Evolutionary conservation across 352 stramenopile species (phyloP).

Genomic region (Peronospora destructor): DNA sequence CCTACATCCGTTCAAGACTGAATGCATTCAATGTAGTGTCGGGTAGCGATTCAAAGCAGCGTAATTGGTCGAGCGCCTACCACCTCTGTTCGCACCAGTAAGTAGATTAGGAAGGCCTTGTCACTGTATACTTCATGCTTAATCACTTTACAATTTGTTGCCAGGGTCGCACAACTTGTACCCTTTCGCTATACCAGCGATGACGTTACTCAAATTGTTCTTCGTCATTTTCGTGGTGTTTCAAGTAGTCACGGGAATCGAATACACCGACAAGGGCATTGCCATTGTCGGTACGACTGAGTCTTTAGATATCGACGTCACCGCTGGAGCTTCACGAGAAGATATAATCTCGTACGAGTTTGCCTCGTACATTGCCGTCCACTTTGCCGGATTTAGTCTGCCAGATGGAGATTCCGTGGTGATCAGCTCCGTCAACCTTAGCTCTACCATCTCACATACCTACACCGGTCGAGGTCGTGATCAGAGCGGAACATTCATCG

Average conservation of each 20-base stretch:
- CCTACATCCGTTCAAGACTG: conserved; percentile 3
- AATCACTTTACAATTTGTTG: conserved; percentile 28
- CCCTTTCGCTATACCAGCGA: conserved; percentile 5
- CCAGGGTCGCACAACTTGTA: conserved; percentile 5
- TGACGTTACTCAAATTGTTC: conserved; percentile 9
- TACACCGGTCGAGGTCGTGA: conserved; percentile 38
- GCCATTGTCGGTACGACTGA: conserved; percentile 35
- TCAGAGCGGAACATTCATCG: conserved; percentile 33
- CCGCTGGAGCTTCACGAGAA: conserved; percentile 21
- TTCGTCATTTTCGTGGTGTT: conserved; percentile 10
- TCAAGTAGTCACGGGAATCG: conserved; percentile 4
- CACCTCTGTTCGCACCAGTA: conserved; percentile 11
- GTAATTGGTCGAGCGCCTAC: neutral
- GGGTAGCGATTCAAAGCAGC: conserved; percentile 5
- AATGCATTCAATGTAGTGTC: conserved; percentile 11
- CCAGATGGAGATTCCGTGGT: conserved; percentile 44
- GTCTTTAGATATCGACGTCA: conserved; percentile 22
- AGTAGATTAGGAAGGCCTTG: neutral
- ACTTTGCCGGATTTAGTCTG: conserved; percentile 49
- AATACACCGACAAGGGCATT: conserved; percentile 33
- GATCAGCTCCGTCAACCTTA: conserved; percentile 31
- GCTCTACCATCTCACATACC: conserved; percentile 18
- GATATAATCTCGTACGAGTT: conserved; percentile 39
- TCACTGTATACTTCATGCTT: neutral
- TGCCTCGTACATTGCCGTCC: conserved; percentile 47